phyloP scores from a whole-genome alignment of 192 early-diverging fungal genomes.

The Coemansia sp. region DNA sequence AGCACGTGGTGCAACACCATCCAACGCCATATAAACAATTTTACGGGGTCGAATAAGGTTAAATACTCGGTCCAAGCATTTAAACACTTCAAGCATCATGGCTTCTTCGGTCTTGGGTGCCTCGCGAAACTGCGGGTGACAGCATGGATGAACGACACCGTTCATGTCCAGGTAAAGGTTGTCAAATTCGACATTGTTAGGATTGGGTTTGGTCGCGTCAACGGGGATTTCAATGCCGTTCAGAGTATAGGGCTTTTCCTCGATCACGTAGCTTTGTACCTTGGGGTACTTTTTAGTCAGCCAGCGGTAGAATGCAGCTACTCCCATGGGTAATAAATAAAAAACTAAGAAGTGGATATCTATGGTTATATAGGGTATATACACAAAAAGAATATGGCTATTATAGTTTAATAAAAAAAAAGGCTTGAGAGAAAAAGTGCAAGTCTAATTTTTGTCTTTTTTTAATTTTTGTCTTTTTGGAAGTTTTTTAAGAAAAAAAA shows the following conservation, averaged over 20 bases:
- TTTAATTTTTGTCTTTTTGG: too few relatives aligned
- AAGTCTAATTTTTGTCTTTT: too few relatives aligned
- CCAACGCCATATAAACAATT: constrained; percentile 96
- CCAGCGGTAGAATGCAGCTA: constrained; percentile 81
- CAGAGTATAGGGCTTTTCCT: constrained; percentile 63
- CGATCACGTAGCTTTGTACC: constrained; percentile 66
- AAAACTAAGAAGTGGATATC: background rate
- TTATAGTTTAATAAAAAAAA: too few relatives aligned
- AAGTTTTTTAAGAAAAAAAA: too few relatives aligned
- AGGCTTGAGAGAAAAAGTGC: too few relatives aligned
- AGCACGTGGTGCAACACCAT: constrained; percentile 98
- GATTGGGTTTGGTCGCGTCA: constrained; percentile 85
- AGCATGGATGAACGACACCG: constrained; percentile 88
- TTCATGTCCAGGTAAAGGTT: constrained; percentile 99
- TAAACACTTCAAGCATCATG: constrained; percentile 96
- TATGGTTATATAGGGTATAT: background rate
- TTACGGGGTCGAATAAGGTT: constrained; percentile 90
- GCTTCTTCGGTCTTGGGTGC: constrained; percentile 82
- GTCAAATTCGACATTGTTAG: constrained; percentile 89
- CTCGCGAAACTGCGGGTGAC: constrained; percentile 64
- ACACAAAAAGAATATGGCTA: background rate
- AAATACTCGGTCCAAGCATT: constrained; percentile 94
- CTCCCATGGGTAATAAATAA: constrained; percentile 61
- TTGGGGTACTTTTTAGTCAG: constrained; percentile 74
- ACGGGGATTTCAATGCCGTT: constrained; percentile 81